Evolutionary conservation across 2,329 filamentous ascomycete genomes (phyloP).

Genomic region (Fusarium sp.): DNA sequence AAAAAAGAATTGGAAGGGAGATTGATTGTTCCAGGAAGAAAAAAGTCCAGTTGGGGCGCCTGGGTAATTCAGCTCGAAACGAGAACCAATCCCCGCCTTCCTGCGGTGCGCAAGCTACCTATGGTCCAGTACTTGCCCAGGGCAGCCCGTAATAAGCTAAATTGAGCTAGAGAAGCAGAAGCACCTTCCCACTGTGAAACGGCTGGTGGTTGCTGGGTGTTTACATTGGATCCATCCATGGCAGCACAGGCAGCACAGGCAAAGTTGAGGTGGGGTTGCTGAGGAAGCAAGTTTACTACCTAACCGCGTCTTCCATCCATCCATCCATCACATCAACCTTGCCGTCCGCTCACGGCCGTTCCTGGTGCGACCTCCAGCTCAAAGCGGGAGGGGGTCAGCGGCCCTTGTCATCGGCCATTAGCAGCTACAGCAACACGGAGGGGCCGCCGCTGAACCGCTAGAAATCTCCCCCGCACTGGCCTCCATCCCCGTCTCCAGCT

Average conservation of each 20-base stretch:
- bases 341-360: conserved; percentile 25
- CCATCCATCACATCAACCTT: conserved; percentile 1
- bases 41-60: conserved; percentile 1
- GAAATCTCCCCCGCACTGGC: conserved; percentile 25
- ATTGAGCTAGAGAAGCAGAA: conserved; percentile 3
- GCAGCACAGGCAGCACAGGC: not conserved
- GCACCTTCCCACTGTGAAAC: conserved; percentile 30
- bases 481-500: conserved; percentile 11
- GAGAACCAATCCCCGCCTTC: conserved; percentile 31
- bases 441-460: conserved; percentile 18
- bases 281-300: conserved; percentile 37
- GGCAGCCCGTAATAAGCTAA: conserved; percentile 21
- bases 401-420: conserved; percentile 29
- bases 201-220: conserved; percentile 26
- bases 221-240: conserved; percentile 26
- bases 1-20: conserved; percentile 2
- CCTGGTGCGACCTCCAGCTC: conserved; percentile 33
- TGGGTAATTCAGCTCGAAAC: conserved; percentile 14
- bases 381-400: conserved; percentile 18
- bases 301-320: conserved; percentile 25
- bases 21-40: conserved; percentile 25
- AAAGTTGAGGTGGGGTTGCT: conserved; percentile 36
- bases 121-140: conserved; percentile 5
- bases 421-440: not conserved
- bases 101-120: conserved; percentile 31